Evolutionary conservation across 345 rosid genomes (phyloP).

Genomic region (Syzygium jambos): DNA sequence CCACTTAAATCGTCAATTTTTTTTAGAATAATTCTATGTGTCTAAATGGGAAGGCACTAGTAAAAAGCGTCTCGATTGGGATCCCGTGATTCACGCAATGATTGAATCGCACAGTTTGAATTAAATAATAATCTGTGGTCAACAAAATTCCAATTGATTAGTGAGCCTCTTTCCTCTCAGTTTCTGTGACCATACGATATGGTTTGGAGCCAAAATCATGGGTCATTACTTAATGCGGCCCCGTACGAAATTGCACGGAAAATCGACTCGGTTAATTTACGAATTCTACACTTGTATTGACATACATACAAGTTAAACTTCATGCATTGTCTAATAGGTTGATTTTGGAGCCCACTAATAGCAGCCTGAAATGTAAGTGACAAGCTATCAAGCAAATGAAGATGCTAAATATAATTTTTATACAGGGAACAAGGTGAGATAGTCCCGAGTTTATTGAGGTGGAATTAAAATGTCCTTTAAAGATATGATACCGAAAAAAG

Average conservation of each 20-base stretch:
- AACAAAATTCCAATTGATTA: neutral
- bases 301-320: neutral
- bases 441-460: too few relatives aligned
- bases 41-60: neutral
- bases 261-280: too few relatives aligned
- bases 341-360: slow-evolving; percentile 89
- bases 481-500: too few relatives aligned
- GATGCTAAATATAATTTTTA: too few relatives aligned
- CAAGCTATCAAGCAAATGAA: neutral
- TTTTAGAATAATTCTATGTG: too few relatives aligned
- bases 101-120: too few relatives aligned
- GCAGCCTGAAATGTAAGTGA: slow-evolving; percentile 60
- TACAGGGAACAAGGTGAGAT: too few relatives aligned
- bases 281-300: neutral
- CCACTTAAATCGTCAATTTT: too few relatives aligned
- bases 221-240: too few relatives aligned
- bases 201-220: neutral
- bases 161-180: too few relatives aligned
- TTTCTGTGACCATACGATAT: neutral
- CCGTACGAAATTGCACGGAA: too few relatives aligned
- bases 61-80: neutral
- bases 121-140: neutral
- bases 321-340: slow-evolving; percentile 35
- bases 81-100: neutral
- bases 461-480: too few relatives aligned